Evolutionary conservation across 2,329 filamentous ascomycete genomes (phyloP), one percentile per base, ranked within the genome.

Genomic region (Immersiporthe knoxdaviesiana): DNA sequence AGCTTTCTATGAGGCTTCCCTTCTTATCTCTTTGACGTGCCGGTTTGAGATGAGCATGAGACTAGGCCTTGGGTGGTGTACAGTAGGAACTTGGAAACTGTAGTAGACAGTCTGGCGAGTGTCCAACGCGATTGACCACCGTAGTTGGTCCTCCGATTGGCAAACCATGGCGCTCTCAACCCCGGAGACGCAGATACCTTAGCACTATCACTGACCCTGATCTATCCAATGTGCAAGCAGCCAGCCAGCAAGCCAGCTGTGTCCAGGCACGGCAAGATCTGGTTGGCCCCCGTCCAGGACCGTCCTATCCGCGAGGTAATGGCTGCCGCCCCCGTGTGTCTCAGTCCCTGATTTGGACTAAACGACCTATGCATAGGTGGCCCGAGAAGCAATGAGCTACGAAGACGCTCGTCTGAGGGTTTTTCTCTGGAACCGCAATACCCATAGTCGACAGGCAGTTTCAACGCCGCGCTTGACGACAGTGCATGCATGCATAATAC

Each of bases 41-140:
- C n/a, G 47, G 47, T 56, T 65, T 65, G 63, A 56, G 50, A 27
- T 56, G 50, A 56, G 32, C 32, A 41, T 56, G 47, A 65, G 50
- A 24, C 16, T 30, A 50, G 8, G 8, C 44, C 44, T 35, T 35
- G 24, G n/a, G 18, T n/a, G n/a, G n/a, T n/a, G n/a, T n/a, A n/a
- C n/a, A 30, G 32, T 35, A 39, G 35, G 16, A 56, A 18, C 52
- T 30, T 32, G 24, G 14, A 18, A 32, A 27, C 27, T 32, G 14
- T n/a, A 32, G 62, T 11, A 27, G 21, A 4, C 18, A 30, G 27
- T 39, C 11, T n/a, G 32, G 30, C 30, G 11, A 37, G 56, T 32
- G 21, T 59, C 32, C 30, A 37, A 21, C 56, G 56, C 21, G 30
- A 59, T 37, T 32, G 30, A 59, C 21, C 10, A 16, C 56, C 27